These are phyloP conservation scores for Paramecium octaurelia DNA, from an alignment of 73 alveolate species.

Conservation along the genomic window DNA sequence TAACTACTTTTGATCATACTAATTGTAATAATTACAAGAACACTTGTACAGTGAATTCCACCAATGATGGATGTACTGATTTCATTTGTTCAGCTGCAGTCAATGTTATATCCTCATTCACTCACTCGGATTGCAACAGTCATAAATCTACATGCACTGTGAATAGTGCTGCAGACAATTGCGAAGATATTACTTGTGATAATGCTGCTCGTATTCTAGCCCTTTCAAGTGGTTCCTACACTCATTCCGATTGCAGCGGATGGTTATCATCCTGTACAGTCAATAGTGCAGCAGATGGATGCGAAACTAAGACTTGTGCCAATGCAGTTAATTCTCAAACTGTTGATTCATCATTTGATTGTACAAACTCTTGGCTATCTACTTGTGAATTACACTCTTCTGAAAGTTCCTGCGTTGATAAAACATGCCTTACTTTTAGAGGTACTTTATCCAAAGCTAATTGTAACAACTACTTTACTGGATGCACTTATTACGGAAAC, in stretches of 20 bases:
- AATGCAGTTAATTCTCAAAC: not conserved
- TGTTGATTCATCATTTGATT: not conserved
- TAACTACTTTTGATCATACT: not conserved
- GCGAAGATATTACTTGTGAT: not conserved
- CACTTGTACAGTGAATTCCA: not conserved
- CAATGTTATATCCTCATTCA: not conserved
- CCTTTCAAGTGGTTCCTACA: not conserved
- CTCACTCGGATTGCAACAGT: not conserved
- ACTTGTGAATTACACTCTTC: not conserved
- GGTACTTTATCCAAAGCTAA: not conserved
- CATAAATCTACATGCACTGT: not conserved
- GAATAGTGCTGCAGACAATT: not conserved
- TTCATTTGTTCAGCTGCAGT: not conserved
- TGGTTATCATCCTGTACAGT: not conserved
- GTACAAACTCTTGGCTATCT: not conserved
- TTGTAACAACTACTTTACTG: not conserved
- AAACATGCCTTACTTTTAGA: not conserved
- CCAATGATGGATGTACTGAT: not conserved
- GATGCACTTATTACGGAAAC: not conserved
- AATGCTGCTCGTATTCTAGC: not conserved
- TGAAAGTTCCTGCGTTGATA: not conserved
- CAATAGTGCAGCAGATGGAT: not conserved
- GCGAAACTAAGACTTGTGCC: not conserved
- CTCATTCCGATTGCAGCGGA: not conserved
- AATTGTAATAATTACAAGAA: not conserved